phyloP scores from a whole-genome alignment of 257 asterid genomes.

The Cynanchum wilfordii region DNA sequence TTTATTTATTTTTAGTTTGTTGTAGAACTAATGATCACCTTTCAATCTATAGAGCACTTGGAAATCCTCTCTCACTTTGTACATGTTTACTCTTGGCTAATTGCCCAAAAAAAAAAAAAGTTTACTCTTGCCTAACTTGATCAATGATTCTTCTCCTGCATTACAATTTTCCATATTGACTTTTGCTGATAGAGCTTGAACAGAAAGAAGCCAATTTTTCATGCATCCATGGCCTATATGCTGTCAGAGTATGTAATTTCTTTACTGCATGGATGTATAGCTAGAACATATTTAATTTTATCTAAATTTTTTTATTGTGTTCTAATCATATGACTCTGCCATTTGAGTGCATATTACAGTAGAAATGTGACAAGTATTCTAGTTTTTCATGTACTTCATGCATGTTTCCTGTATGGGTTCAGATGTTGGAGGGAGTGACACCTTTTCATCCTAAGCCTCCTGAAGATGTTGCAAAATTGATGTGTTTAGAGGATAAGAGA shows the following conservation, averaged over 20 bases:
- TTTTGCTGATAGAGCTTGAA: neutral
- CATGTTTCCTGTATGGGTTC: constrained; percentile 15
- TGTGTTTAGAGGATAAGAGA: constrained; percentile 70
- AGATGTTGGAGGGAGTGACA: constrained; percentile 89
- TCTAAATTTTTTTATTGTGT: neutral
- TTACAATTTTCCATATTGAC: neutral
- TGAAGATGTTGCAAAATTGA: constrained; percentile 54
- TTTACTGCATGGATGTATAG: neutral
- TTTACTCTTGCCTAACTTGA: neutral
- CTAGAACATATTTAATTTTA: neutral
- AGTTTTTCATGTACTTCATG: neutral
- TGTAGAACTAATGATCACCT: neutral
- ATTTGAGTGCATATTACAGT: neutral
- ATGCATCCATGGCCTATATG: neutral
- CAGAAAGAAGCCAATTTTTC: neutral
- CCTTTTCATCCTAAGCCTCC: constrained; percentile 78
- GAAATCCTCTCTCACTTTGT: too few species aligned
- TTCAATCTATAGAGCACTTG: neutral
- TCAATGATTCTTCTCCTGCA: neutral
- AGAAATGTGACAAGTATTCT: neutral
- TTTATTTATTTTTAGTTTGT: neutral
- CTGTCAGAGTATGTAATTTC: neutral
- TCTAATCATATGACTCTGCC: neutral
- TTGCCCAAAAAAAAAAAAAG: too few species aligned
- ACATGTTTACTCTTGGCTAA: neutral